A percentile compares a stretch with the other conserved stretches of the same genome.
Conservation (phyloP, 2,329 filamentous ascomycete species). For the Microdochium bolleyi region DNA sequence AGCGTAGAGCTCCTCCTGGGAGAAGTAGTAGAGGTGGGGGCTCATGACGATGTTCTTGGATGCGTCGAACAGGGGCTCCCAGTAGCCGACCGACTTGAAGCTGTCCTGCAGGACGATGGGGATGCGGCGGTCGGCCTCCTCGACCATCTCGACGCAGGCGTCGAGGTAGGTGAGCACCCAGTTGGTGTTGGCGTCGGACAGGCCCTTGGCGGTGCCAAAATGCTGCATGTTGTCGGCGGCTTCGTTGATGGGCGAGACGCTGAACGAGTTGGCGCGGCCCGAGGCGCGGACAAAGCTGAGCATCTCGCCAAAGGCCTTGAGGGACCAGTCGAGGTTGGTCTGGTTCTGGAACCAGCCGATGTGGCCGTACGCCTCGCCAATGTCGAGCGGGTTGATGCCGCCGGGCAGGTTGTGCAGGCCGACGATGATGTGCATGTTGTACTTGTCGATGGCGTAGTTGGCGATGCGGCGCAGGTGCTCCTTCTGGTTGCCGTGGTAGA, state of each 20-base stretch:
- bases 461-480: conserved; percentile 19
- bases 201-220: conserved; percentile 21
- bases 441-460: conserved; percentile 22
- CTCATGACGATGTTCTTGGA: conserved; percentile 20
- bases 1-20: not conserved
- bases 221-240: conserved; percentile 21
- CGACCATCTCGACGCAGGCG: conserved; percentile 14
- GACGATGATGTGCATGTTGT: conserved; percentile 25
- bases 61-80: conserved; percentile 15
- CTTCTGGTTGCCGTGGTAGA: conserved; percentile 23
- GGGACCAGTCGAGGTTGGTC: conserved; percentile 22
- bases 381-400: conserved; percentile 18
- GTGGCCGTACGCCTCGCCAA: conserved; percentile 20
- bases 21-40: conserved; percentile 19
- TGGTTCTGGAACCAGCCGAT: conserved; percentile 24
- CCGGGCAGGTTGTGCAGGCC: conserved; percentile 17
- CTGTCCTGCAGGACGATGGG: conserved; percentile 23
- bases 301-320: conserved; percentile 19
- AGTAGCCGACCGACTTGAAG: conserved; percentile 16
- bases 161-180: conserved; percentile 24
- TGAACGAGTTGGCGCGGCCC: conserved; percentile 19
- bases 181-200: conserved; percentile 16
- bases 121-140: conserved; percentile 15
- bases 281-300: conserved; percentile 21
- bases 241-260: conserved; percentile 27